Evolutionary conservation across 225 moss, liverwort and hornwort genomes (phyloP).

Genomic region (Thuidium tamariscinum): DNA sequence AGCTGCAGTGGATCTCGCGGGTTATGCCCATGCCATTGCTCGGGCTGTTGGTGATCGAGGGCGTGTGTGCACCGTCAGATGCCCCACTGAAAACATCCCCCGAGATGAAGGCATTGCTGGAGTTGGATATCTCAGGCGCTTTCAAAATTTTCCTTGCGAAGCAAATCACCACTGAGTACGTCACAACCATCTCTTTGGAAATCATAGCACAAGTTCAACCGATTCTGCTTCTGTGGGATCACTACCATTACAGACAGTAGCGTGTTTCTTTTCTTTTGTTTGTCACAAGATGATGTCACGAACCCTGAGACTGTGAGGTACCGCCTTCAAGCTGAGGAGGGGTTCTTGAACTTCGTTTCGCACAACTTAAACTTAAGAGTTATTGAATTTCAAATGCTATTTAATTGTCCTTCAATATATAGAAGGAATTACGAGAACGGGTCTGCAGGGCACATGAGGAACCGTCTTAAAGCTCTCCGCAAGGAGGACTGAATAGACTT

Average conservation of each 20-base stretch:
- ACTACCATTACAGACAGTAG: neutral
- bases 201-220: neutral
- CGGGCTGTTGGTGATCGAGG: conserved; percentile 75
- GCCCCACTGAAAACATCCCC: conserved; percentile 62
- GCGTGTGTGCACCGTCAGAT: conserved; percentile 68
- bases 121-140: conserved; percentile 82
- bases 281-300: neutral
- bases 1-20: conserved; percentile 84
- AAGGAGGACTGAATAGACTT: neutral
- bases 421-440: neutral
- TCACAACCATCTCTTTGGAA: neutral
- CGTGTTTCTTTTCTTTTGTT: neutral
- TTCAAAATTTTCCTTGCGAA: conserved; percentile 89
- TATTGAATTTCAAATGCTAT: neutral
- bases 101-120: conserved; percentile 89
- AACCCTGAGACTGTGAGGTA: neutral
- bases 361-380: neutral
- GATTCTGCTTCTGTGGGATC: neutral
- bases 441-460: neutral
- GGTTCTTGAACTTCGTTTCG: neutral
- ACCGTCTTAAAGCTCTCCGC: neutral
- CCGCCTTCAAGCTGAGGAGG: neutral
- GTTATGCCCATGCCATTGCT: conserved; percentile 96
- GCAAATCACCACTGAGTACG: conserved; percentile 89
- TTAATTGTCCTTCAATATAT: neutral